Percentiles rank a stretch among this genome's conserved stretches.
phyloP scores from a whole-genome alignment of 805 yeast species.

The Cyberlindnera americana region DNA sequence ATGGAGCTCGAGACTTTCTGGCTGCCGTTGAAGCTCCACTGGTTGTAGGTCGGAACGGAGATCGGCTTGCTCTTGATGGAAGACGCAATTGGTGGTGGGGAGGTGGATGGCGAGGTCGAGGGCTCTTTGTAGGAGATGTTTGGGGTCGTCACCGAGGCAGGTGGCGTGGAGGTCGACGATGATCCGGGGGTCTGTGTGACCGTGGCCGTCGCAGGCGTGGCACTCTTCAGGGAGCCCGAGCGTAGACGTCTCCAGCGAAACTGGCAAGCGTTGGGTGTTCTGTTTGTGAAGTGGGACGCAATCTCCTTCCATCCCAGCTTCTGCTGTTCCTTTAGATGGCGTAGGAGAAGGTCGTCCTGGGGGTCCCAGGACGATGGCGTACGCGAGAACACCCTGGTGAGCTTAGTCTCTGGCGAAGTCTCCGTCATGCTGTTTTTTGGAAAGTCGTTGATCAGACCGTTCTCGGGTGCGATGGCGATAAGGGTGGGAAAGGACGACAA shows the following conservation, averaged over 20 bases:
- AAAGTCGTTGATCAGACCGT: no score
- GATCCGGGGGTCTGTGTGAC: constrained; percentile 12
- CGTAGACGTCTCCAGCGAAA: constrained; percentile 80
- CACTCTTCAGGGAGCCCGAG: constrained; percentile 36
- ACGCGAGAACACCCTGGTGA: constrained; percentile 27
- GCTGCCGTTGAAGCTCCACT: constrained; percentile 13
- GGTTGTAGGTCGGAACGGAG: constrained; percentile 6
- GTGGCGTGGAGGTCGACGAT: constrained; percentile 16
- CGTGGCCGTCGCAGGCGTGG: constrained; percentile 6
- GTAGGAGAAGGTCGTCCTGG: constrained; percentile 64
- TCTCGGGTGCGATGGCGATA: no score
- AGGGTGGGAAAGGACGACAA: no score
- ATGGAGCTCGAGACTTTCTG: no score
- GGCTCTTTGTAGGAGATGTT: constrained; percentile 8
- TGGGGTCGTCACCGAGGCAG: constrained; percentile 13
- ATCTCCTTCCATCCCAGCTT: constrained; percentile 90
- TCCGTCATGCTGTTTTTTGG: constrained; percentile 4
- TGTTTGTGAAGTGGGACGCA: constrained; percentile 67
- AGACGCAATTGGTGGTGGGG: constrained; percentile 10
- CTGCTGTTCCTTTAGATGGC: constrained; percentile 77
- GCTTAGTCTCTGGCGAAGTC: constrained; percentile 14
- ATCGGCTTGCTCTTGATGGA: constrained; percentile 1
- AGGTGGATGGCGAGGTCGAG: constrained; percentile 14
- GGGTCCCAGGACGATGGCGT: constrained; percentile 73
- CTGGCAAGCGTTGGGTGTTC: constrained; percentile 89